Base-by-base conservation (phyloP, 371 early-diverging fungal genomes). In the Syncephalastrum sp. region DNA sequence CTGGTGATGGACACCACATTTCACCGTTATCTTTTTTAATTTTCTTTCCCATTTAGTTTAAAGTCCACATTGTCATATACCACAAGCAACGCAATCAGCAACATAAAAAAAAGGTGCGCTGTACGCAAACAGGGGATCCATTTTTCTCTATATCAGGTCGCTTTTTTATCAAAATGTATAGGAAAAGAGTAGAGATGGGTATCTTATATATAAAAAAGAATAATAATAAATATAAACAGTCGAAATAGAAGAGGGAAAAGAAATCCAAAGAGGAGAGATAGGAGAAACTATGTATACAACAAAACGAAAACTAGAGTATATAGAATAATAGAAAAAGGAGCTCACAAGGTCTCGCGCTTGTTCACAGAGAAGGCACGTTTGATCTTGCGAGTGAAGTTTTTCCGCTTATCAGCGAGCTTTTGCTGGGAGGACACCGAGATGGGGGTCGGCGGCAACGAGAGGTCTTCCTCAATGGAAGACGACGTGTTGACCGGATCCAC, bases 311-410 rank as follows among this genome's bases (percentile, higher is more conserved):
- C 15, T 25, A 19, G 44, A 6, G 25, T 8, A 55, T 55, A 41
- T 19, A 48, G 15, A 57, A 48, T 12, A 19, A 27, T 25, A 13
- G 27, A 38, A 38, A 48, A 10, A 7, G 29, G 29, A 6, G 6
- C 7, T 24, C 51, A 57, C 46, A 57, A 25, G 29, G 47, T 42
- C 6, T 23, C 33, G 33, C 58, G 52, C 24, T 58, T 58, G 44
- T 38, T 56, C 42, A 47, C 33, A 1, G 60, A 59, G 42, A 59
- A 59, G 0, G 60, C 50, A 38, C 60, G 60, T 25, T 59, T 59
- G 41, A 59, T 6, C 38, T 53, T 59, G 14, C 46, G 42, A 10
- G 47, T 29, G 27, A 59, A 27, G 25, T 21, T 59, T 46, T 45
- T 53, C 1, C 60, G 53, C 41, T 53, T 42, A 15, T 15, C 48